These are phyloP conservation scores for Furcasterigmium furcatum DNA, from an alignment of 2,329 filamentous ascomycete species.

Conservation along the genomic window DNA sequence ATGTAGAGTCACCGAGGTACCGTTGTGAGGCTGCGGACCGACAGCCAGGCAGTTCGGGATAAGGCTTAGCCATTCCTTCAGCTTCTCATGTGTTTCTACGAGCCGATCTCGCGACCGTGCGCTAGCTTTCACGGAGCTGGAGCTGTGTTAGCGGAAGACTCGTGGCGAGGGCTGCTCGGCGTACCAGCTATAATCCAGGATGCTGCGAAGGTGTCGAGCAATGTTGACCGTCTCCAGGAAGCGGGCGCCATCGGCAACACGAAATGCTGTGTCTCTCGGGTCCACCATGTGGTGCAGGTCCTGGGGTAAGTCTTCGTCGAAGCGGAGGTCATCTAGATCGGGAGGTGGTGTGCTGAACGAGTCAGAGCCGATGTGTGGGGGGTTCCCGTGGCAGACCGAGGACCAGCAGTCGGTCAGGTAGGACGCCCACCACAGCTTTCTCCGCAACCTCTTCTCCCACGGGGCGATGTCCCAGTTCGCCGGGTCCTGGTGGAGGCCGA, in stretches of 20 bases:
- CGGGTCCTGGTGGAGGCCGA: conserved; percentile 41
- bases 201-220: conserved; percentile 23
- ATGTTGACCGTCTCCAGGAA: conserved; percentile 31
- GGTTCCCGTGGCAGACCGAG: conserved; percentile 41
- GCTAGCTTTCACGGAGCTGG: too few species aligned
- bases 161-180: conserved; percentile 4
- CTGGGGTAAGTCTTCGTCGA: conserved; percentile 36
- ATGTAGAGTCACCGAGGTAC: too few species aligned
- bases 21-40: conserved; percentile 5
- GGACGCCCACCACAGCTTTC: conserved; percentile 42
- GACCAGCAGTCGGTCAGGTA: conserved; percentile 41
- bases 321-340: conserved; percentile 36
- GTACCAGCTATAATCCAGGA: conserved; percentile 30
- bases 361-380: conserved; percentile 35
- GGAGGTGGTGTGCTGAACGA: conserved; percentile 36
- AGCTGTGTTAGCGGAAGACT: not conserved
- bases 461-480: conserved; percentile 33
- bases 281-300: conserved; percentile 31
- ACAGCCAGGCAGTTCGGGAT: conserved; percentile 29
- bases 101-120: conserved; percentile 9
- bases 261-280: conserved; percentile 23
- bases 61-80: conserved; percentile 30
- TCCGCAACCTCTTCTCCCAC: conserved; percentile 38
- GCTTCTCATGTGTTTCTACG: conserved; percentile 18
- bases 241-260: conserved; percentile 29